Evolutionary conservation across 352 stramenopile genomes (phyloP).

Genomic region (Pythium myriotylum): DNA sequence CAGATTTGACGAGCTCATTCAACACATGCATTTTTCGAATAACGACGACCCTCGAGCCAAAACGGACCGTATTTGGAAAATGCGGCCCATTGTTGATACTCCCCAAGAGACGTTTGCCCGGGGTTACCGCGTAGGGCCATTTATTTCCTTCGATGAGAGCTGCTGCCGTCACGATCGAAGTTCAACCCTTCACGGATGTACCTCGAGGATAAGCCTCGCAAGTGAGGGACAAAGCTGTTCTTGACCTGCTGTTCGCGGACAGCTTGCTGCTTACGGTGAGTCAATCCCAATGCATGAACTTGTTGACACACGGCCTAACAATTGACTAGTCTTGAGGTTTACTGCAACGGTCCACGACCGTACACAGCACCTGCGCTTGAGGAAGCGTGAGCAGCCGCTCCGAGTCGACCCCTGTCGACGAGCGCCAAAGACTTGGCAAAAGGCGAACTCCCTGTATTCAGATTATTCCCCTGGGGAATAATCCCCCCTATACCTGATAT

Average conservation of each 20-base stretch:
- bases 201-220: conserved; percentile 16
- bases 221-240: conserved; percentile 21
- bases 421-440: too few relatives aligned
- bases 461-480: too few relatives aligned
- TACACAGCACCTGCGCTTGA: too few relatives aligned
- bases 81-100: too few relatives aligned
- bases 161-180: conserved; percentile 11
- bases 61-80: conserved; percentile 5
- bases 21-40: conserved; percentile 8
- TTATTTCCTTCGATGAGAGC: conserved; percentile 12
- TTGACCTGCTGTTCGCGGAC: conserved; percentile 9
- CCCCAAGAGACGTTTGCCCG: neutral
- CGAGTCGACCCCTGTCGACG: too few relatives aligned
- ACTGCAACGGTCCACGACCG: too few relatives aligned
- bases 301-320: too few relatives aligned
- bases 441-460: too few relatives aligned
- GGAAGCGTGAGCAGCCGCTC: too few relatives aligned
- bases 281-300: too few relatives aligned
- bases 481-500: too few relatives aligned
- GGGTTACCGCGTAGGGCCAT: neutral
- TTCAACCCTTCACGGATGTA: conserved; percentile 6
- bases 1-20: conserved; percentile 12
- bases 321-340: too few relatives aligned
- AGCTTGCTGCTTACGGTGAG: conserved; percentile 9
- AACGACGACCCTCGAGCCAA: neutral